phyloP scores from a whole-genome alignment of 164 flowering plant species.

The Litsea cubeba region DNA sequence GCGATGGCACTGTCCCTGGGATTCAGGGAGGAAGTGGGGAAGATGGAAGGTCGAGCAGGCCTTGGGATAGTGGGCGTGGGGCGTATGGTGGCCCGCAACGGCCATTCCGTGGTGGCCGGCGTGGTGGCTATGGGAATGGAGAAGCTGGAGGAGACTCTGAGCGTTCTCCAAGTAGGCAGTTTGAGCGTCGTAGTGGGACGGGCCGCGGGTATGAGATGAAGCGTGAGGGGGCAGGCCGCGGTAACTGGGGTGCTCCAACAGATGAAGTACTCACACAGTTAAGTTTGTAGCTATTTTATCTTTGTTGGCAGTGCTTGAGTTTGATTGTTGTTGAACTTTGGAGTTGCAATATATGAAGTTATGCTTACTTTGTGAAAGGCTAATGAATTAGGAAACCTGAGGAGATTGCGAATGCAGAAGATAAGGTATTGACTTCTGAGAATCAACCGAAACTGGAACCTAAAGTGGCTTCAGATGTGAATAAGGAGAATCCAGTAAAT shows the following conservation, averaged over 20 bases:
- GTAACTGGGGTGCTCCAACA: constrained; percentile 52
- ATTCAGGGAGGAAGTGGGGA: constrained; percentile 2
- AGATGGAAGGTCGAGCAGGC: constrained; percentile 15
- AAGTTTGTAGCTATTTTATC: constrained; percentile 2
- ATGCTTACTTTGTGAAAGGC: neutral
- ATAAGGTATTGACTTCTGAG: constrained; percentile 39
- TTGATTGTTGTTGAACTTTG: neutral
- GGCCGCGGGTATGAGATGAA: constrained; percentile 58
- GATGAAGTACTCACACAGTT: constrained; percentile 36
- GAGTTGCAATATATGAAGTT: neutral
- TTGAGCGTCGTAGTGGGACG: constrained; percentile 64
- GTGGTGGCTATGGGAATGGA: constrained; percentile 26
- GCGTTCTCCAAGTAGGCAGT: constrained; percentile 39
- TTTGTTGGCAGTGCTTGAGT: neutral
- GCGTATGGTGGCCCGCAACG: constrained; percentile 6
- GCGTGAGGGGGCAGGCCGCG: constrained; percentile 66
- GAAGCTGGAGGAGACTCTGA: constrained; percentile 18
- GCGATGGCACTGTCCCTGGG: constrained; percentile 6
- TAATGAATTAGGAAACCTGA: constrained; percentile 37
- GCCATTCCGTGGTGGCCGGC: constrained; percentile 10
- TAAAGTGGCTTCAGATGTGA: constrained; percentile 27
- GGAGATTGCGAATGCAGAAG: constrained; percentile 31
- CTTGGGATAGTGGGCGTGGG: constrained; percentile 14
- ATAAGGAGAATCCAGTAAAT: constrained; percentile 31
- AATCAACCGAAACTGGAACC: constrained; percentile 42